Conservation (phyloP, 352 stramenopile species). For the Phytophthora pisi region DNA sequence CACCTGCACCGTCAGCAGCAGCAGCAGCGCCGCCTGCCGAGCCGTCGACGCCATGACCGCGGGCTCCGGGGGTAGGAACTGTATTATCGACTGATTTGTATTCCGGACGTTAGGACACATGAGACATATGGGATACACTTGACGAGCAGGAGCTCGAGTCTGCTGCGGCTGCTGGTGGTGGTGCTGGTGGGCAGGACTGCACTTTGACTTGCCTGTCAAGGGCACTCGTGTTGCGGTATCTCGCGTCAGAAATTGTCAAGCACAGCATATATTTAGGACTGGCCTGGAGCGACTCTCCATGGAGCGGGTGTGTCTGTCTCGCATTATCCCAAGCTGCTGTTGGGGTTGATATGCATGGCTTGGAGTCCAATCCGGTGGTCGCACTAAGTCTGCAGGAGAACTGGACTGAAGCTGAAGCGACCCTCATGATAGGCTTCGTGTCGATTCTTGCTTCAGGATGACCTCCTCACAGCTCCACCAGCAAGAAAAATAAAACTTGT, state of each 20-base stretch:
- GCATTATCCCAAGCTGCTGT: too few relatives aligned
- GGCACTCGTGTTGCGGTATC: neutral
- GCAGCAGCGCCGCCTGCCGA: constrained; percentile 64
- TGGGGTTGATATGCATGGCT: neutral
- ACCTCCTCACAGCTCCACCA: neutral
- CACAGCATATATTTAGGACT: too few relatives aligned
- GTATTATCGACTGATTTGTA: constrained; percentile 1
- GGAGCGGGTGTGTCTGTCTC: too few relatives aligned
- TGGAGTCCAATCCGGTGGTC: neutral
- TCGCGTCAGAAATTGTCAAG: neutral
- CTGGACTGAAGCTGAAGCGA: neutral
- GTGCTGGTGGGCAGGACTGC: constrained; percentile 1
- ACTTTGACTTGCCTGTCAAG: neutral
- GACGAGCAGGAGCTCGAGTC: neutral
- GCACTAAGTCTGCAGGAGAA: neutral
- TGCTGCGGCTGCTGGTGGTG: neutral
- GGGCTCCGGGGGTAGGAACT: neutral
- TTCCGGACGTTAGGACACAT: neutral
- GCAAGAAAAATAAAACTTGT: neutral
- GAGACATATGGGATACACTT: constrained; percentile 2
- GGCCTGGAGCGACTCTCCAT: too few relatives aligned
- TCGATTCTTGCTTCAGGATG: neutral
- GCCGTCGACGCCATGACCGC: constrained; percentile 25
- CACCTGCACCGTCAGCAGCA: constrained; percentile 75
- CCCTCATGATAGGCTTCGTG: neutral